Conservation (phyloP, 148 eudicot genomes). For the Amaranthus cruentus region DNA sequence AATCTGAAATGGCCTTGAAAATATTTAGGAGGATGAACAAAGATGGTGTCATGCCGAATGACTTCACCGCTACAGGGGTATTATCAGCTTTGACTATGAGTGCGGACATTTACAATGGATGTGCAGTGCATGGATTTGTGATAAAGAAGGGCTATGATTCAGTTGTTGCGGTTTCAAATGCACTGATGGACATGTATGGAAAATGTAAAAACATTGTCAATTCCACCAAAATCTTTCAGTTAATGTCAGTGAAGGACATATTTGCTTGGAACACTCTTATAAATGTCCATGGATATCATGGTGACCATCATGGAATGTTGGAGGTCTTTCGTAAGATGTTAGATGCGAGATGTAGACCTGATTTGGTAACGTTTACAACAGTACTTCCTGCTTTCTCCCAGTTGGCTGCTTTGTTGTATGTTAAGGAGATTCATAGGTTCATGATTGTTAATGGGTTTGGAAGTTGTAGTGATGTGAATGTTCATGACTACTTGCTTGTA, state of each 20-base stretch:
- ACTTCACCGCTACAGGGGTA: constrained; percentile 51
- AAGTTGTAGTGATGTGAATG: constrained; percentile 10
- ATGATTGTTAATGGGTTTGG: constrained; percentile 47
- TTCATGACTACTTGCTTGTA: constrained; percentile 27
- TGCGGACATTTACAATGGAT: constrained; percentile 47
- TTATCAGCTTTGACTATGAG: constrained; percentile 46
- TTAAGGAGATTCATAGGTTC: constrained; percentile 57
- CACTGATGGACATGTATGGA: constrained; percentile 72
- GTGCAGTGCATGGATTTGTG: constrained; percentile 46
- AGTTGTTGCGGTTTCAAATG: constrained; percentile 45
- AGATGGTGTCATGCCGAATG: constrained; percentile 31
- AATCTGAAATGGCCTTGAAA: constrained; percentile 39
- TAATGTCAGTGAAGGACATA: constrained; percentile 50
- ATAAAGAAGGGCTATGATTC: constrained; percentile 45
- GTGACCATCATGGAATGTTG: constrained; percentile 51
- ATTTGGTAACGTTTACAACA: constrained; percentile 62
- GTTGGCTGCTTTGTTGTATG: constrained; percentile 50
- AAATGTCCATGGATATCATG: constrained; percentile 47
- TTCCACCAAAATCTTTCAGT: constrained; percentile 39
- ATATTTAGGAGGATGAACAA: constrained; percentile 44
- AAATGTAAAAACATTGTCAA: constrained; percentile 41
- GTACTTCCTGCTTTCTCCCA: constrained; percentile 64
- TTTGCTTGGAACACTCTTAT: constrained; percentile 66
- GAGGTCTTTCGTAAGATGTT: constrained; percentile 43
- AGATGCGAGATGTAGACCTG: constrained; percentile 40